phyloP scores from a whole-genome alignment of 2,329 filamentous ascomycete species.

The Mycosphaerella sp. region DNA sequence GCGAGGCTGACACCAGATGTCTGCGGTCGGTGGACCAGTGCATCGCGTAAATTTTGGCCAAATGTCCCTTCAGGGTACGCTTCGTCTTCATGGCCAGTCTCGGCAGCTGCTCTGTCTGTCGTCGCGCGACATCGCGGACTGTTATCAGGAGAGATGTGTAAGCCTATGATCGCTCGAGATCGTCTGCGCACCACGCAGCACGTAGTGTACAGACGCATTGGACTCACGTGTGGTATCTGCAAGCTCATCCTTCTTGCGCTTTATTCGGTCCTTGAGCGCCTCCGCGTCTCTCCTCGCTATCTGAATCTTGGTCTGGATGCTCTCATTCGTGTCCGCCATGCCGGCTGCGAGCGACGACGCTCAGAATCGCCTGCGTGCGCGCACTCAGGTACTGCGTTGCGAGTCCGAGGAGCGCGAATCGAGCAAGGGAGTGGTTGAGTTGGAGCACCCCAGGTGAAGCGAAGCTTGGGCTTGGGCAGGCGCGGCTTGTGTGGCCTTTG shows the following conservation, averaged over 20 bases:
- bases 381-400: constrained; percentile 9
- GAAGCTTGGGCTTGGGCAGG: constrained; percentile 6
- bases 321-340: constrained; percentile 47
- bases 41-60: constrained; percentile 99
- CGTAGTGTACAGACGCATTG: constrained; percentile 11
- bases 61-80: constrained; percentile 91
- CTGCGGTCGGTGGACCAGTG: constrained; percentile 99
- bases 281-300: constrained; percentile 96
- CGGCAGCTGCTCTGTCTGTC: constrained; percentile 85
- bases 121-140: constrained; percentile 90
- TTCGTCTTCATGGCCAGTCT: constrained; percentile 97
- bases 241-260: constrained; percentile 99
- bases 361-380: constrained; percentile 10
- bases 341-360: constrained; percentile 21
- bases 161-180: constrained; percentile 9
- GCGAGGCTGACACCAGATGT: constrained; percentile 94
- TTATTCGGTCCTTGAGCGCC: constrained; percentile 51
- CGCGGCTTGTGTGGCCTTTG: background rate
- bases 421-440: constrained; percentile 9
- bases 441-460: constrained; percentile 12
- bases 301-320: constrained; percentile 65
- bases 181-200: constrained; percentile 9
- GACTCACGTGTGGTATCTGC: constrained; percentile 92
- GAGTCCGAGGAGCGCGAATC: constrained; percentile 1
- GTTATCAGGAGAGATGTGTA: constrained; percentile 19